Conservation (phyloP, 345 rosid genomes). For the Noccaea bulbosa region DNA sequence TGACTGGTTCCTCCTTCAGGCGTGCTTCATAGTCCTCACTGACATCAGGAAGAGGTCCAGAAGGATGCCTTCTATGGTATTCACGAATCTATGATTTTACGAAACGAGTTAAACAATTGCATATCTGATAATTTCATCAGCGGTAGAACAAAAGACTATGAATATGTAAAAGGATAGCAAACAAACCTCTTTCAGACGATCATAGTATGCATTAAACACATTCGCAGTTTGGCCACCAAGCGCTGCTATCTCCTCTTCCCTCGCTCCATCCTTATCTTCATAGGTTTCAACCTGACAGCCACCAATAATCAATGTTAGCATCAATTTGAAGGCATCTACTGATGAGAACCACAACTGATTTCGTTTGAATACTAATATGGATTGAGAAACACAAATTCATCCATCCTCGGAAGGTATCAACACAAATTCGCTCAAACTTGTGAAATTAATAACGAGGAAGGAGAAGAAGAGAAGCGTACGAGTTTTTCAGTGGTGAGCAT, state of each 20-base stretch:
- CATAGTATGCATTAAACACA: slow-evolving; percentile 84
- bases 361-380: background rate
- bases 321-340: slow-evolving; percentile 11
- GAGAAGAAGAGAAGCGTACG: slow-evolving; percentile 44
- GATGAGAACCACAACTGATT: background rate
- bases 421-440: background rate
- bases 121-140: background rate
- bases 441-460: background rate
- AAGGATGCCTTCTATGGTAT: slow-evolving; percentile 85
- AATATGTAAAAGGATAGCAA: background rate
- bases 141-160: background rate
- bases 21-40: slow-evolving; percentile 70
- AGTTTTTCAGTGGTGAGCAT: slow-evolving; percentile 65
- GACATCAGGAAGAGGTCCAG: slow-evolving; percentile 78
- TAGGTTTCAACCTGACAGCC: slow-evolving; percentile 69
- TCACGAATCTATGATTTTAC: slow-evolving; percentile 51
- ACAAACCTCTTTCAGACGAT: slow-evolving; percentile 87
- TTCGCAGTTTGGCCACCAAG: slow-evolving; percentile 91
- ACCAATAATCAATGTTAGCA: slow-evolving; percentile 19
- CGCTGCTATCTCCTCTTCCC: slow-evolving; percentile 94
- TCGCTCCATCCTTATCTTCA: slow-evolving; percentile 81
- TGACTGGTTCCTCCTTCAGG: slow-evolving; percentile 79
- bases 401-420: background rate
- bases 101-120: slow-evolving; percentile 8
- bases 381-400: background rate